Conservation (phyloP, 2,329 filamentous ascomycete genomes). For the Juglanconis sp. region DNA sequence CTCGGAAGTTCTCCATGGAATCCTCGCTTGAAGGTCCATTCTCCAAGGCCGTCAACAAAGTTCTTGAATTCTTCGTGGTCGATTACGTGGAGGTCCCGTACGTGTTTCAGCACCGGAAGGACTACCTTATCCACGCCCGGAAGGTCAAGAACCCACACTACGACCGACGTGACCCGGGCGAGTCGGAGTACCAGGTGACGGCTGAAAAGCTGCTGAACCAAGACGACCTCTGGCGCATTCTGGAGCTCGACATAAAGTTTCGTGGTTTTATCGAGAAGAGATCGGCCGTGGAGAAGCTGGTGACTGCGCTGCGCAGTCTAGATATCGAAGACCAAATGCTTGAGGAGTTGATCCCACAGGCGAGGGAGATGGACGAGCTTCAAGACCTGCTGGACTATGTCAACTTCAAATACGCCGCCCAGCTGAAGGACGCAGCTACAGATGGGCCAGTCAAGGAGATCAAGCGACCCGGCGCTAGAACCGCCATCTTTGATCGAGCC, state of each 20-base stretch:
- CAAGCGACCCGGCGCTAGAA: constrained; percentile 80
- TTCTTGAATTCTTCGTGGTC: constrained; percentile 90
- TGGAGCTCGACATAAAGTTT: constrained; percentile 94
- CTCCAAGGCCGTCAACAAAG: constrained; percentile 82
- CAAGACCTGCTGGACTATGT: constrained; percentile 96
- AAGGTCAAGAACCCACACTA: constrained; percentile 59
- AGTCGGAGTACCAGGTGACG: constrained; percentile 66
- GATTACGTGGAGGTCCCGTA: constrained; percentile 96
- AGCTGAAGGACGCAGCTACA: constrained; percentile 74
- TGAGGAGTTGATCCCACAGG: constrained; percentile 75
- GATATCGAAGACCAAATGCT: constrained; percentile 71
- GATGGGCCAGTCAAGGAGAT: constrained; percentile 61
- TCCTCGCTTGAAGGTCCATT: constrained; percentile 69
- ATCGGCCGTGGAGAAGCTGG: constrained; percentile 76
- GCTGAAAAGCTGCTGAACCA: constrained; percentile 90
- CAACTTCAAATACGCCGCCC: constrained; percentile 84
- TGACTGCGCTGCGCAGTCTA: constrained; percentile 65
- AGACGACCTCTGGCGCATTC: constrained; percentile 90
- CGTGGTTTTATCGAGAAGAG: constrained; percentile 89
- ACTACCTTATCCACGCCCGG: constrained; percentile 89
- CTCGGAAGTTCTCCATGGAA: constrained; percentile 71
- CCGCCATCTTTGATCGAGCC: constrained; percentile 78
- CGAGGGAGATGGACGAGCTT: constrained; percentile 87
- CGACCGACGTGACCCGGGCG: constrained; percentile 56
- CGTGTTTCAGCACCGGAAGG: constrained; percentile 96